Conservation (phyloP, 179 eudicot species). For the Actinidia chinensis region DNA sequence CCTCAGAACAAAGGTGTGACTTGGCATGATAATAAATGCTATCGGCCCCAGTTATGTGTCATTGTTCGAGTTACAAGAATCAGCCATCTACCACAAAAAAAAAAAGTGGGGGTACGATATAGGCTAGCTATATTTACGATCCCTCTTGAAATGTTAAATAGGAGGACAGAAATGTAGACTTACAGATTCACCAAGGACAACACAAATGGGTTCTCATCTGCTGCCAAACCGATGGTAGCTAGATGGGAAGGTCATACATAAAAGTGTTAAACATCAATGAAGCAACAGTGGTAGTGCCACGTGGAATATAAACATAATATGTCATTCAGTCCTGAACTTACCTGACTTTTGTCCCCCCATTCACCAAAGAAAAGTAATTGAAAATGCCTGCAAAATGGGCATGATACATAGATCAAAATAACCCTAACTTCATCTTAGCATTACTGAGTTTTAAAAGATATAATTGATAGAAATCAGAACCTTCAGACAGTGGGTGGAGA, state of each 20-base stretch:
- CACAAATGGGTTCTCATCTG: conserved; percentile 89
- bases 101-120: neutral
- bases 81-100: no score
- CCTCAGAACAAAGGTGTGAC: no score
- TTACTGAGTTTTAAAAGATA: neutral
- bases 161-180: conserved; percentile 31
- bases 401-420: conserved; percentile 11
- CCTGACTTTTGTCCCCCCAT: conserved; percentile 99
- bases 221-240: conserved; percentile 96
- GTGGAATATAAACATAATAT: conserved; percentile 7
- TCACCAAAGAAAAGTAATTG: conserved; percentile 96
- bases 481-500: conserved; percentile 88
- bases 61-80: no score
- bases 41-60: no score
- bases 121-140: neutral
- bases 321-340: conserved; percentile 26
- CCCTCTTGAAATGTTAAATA: neutral
- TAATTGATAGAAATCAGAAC: conserved; percentile 36
- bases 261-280: conserved; percentile 2
- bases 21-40: no score
- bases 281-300: conserved; percentile 1
- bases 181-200: conserved; percentile 98
- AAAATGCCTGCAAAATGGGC: conserved; percentile 75
- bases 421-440: neutral
- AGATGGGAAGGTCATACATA: conserved; percentile 49